These are phyloP conservation scores for Rhodotorula taiwanensis DNA, from an alignment of 768 basidiomycete species.

Conservation along the genomic window DNA sequence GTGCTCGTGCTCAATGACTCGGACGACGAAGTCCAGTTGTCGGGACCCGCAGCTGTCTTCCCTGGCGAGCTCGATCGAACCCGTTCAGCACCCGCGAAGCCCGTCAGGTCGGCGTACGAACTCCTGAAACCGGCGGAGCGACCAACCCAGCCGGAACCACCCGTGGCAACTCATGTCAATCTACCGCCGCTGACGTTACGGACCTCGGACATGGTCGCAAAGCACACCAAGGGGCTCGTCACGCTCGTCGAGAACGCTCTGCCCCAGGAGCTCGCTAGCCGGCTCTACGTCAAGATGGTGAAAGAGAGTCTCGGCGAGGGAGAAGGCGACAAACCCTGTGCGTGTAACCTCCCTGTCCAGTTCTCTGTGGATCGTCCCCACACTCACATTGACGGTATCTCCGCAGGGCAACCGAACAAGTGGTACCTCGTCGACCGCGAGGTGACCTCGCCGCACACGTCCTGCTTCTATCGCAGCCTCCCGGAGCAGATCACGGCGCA, in stretches of 20 bases:
- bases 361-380: background rate
- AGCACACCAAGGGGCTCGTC: slow-evolving; percentile 35
- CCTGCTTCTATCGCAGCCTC: slow-evolving; percentile 32
- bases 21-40: slow-evolving; percentile 10
- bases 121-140: background rate
- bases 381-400: background rate
- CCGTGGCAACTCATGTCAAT: slow-evolving; percentile 12
- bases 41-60: background rate
- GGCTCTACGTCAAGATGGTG: slow-evolving; percentile 31
- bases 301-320: slow-evolving; percentile 15
- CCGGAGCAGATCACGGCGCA: background rate
- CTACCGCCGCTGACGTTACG: slow-evolving; percentile 32
- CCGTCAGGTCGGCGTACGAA: slow-evolving; percentile 12
- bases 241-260: slow-evolving; percentile 34
- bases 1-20: slow-evolving; percentile 16
- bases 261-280: slow-evolving; percentile 28
- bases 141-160: background rate
- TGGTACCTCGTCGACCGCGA: slow-evolving; percentile 36
- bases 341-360: background rate
- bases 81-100: background rate
- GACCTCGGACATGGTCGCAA: slow-evolving; percentile 22
- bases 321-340: slow-evolving; percentile 6
- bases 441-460: slow-evolving; percentile 37
- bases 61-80: too few species aligned
- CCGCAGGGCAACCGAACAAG: slow-evolving; percentile 32